Evolutionary conservation across 2,329 filamentous ascomycete species (phyloP), one percentile per base, ranked within the genome.

Genomic region (Leptoxyphium fumago): DNA sequence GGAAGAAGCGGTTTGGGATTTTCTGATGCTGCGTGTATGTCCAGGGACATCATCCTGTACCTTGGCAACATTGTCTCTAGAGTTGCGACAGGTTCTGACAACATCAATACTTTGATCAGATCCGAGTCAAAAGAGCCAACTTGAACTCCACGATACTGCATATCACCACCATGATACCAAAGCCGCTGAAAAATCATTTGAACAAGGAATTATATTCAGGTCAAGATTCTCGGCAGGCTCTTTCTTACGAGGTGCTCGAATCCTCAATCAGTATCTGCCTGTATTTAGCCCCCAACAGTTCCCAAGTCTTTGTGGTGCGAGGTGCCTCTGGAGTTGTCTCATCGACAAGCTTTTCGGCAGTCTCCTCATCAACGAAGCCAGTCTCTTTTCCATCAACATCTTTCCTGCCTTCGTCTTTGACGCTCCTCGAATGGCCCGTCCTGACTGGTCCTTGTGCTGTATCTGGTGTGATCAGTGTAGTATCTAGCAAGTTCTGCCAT

Each of bases 401-500:
- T 30, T 60, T 55, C 39, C 57, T 52, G 29, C 54, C 57, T 32
- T 61, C 60, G 38, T 62, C 61, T 45, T 57, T 61, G 38, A 65
- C 60, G 38, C 56, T 57, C 38, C 54, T 55, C 41, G 49, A 61
- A 15, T 51, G 52, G 1, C 61, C 60, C 34, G 51, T 60, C 0
- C 81, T 68, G 0, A 80, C 60, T 1, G 67, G 64, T 0, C 80
- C 79, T 1, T 62, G 56, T 0, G 67, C 59, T 1, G 63, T 67
- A 0, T 65, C 70, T 0, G 84, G 81, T 1, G 80, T 82, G 48
- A 88, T 78, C 39, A 71, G 60, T 0, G 83, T 84, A n/a, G 71
- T 66, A 56, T 87, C 79, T 2, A 88, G 66, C 6, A 87, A 66
- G 1, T 73, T 67, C 57, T 86, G 80, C 83, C 84, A 88, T 41